Evolutionary conservation across 2,329 filamentous ascomycete species (phyloP).

Genomic region (Colletotrichum graminicola): DNA sequence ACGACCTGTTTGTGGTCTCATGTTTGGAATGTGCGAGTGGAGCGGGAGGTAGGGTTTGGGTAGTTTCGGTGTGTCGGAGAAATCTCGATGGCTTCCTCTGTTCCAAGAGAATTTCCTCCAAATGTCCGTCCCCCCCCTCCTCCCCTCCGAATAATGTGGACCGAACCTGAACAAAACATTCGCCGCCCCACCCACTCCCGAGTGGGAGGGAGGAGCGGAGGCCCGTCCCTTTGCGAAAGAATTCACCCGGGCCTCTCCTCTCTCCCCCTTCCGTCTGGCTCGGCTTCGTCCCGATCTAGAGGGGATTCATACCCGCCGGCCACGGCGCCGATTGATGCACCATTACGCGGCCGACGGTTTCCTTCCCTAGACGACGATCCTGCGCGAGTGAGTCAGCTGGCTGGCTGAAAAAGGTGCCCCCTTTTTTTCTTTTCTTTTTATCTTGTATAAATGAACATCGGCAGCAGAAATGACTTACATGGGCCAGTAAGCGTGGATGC

Average conservation of each 20-base stretch:
- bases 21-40: neutral
- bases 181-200: no score
- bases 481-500: slow-evolving; percentile 51
- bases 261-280: slow-evolving; percentile 15
- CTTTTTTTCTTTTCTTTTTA: no score
- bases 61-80: slow-evolving; percentile 16
- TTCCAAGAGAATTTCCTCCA: neutral
- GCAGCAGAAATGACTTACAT: slow-evolving; percentile 48
- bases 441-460: no score
- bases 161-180: neutral
- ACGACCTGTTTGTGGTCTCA: accelerated
- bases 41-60: neutral
- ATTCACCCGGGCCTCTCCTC: neutral
- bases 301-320: neutral
- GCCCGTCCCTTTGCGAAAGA: neutral
- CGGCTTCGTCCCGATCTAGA: neutral
- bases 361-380: slow-evolving; percentile 37
- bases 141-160: neutral
- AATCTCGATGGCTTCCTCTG: slow-evolving; percentile 11
- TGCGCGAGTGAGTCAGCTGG: slow-evolving; percentile 11
- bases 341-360: slow-evolving; percentile 10
- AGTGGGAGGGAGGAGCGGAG: neutral
- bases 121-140: no score
- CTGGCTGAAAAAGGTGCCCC: no score
- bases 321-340: no score